phyloP scores from a whole-genome alignment of 225 moss, liverwort and hornwort species.

The Takakia lepidozioides region DNA sequence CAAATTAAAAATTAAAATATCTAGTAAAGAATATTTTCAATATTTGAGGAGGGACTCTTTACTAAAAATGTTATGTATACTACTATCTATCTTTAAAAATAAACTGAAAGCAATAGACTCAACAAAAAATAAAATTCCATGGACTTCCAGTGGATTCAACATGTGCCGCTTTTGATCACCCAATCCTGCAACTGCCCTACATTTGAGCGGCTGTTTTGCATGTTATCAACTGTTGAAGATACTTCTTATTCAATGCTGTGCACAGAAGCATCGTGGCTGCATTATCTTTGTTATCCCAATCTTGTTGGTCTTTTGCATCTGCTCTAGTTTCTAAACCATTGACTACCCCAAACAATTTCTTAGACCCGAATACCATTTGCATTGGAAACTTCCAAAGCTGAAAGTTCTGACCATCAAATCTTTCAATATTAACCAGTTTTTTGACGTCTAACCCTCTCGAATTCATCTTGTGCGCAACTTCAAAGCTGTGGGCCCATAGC shows the following conservation, averaged over 20 bases:
- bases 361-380: background rate
- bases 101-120: too few species aligned
- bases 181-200: too few species aligned
- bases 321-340: background rate
- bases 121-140: too few species aligned
- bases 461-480: too few species aligned
- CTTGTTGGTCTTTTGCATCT: background rate
- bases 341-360: background rate
- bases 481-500: too few species aligned
- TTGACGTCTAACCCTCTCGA: background rate
- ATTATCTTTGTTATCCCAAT: background rate
- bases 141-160: too few species aligned
- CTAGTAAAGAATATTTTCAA: too few species aligned
- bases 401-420: background rate
- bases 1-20: too few species aligned
- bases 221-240: background rate
- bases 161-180: background rate
- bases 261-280: background rate
- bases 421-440: background rate
- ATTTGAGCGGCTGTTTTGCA: background rate
- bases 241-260: background rate
- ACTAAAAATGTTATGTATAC: too few species aligned
- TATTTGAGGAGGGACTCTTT: too few species aligned
- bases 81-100: too few species aligned
- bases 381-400: background rate